Conservation (phyloP, 2,329 filamentous ascomycete species). For the Clonostachys chloroleuca region DNA sequence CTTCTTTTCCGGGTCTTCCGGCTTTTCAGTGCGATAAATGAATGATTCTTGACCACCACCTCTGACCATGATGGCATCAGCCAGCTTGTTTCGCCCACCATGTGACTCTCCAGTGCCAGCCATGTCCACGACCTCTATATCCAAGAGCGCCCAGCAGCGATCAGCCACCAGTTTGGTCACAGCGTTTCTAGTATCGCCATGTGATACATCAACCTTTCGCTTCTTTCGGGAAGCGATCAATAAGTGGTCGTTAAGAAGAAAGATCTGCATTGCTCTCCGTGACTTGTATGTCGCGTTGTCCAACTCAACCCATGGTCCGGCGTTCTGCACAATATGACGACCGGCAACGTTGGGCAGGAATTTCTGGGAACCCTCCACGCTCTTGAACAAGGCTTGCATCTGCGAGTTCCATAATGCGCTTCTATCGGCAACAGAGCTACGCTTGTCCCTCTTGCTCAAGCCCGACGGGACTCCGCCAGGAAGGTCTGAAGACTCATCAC, state of each 20-base stretch:
- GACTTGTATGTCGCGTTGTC: slow-evolving; percentile 98
- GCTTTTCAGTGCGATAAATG: slow-evolving; percentile 87
- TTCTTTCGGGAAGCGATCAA: slow-evolving; percentile 91
- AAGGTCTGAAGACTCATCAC: slow-evolving; percentile 40
- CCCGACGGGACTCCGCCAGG: slow-evolving; percentile 44
- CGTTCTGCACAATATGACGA: slow-evolving; percentile 92
- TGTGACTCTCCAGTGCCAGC: slow-evolving; percentile 53
- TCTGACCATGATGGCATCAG: slow-evolving; percentile 86
- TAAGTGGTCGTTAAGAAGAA: slow-evolving; percentile 90
- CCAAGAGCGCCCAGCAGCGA: slow-evolving; percentile 87
- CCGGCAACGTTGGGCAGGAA: slow-evolving; percentile 87
- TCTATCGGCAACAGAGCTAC: slow-evolving; percentile 78
- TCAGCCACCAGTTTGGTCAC: slow-evolving; percentile 83
- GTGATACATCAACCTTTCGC: slow-evolving; percentile 70
- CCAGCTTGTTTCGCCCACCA: slow-evolving; percentile 54
- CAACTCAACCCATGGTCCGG: slow-evolving; percentile 89
- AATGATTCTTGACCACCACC: slow-evolving; percentile 84
- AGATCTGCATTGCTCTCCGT: slow-evolving; percentile 81
- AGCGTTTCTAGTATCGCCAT: slow-evolving; percentile 41
- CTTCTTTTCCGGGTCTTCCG: slow-evolving; percentile 73
- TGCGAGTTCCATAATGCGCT: slow-evolving; percentile 65
- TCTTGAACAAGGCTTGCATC: slow-evolving; percentile 82
- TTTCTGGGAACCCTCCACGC: slow-evolving; percentile 96
- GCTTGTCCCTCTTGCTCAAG: slow-evolving; percentile 70
- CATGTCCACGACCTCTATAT: slow-evolving; percentile 90